Evolutionary conservation across 345 rosid genomes (phyloP).

Genomic region (Psidium guajava): DNA sequence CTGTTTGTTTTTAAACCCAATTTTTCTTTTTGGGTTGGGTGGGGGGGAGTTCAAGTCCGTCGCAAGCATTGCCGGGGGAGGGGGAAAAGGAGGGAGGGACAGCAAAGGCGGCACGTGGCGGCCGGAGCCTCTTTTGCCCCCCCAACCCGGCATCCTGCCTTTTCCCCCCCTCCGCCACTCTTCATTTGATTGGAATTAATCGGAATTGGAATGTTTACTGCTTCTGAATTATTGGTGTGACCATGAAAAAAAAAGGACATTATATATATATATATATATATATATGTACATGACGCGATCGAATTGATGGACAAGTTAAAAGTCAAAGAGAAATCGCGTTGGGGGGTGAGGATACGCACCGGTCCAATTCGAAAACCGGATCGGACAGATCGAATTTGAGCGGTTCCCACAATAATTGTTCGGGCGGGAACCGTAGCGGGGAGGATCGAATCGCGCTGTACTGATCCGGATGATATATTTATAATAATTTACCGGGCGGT

Average conservation of each 20-base stretch:
- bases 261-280: too few relatives aligned
- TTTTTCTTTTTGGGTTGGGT: too few relatives aligned
- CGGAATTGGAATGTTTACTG: neutral
- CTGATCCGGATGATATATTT: rapidly evolving
- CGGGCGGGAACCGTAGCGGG: too few relatives aligned
- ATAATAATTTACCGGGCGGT: neutral
- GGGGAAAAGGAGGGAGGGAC: neutral
- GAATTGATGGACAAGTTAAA: neutral
- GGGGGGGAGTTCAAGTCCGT: neutral
- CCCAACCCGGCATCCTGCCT: too few relatives aligned
- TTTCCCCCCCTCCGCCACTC: neutral
- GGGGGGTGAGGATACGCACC: neutral
- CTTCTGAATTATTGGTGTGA: neutral
- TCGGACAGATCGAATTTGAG: neutral
- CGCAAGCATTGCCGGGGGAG: neutral
- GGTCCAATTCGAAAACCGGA: neutral
- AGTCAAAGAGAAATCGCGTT: too few relatives aligned
- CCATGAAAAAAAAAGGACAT: too few relatives aligned
- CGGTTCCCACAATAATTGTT: neutral
- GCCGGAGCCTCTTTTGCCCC: neutral
- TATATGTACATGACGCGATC: too few relatives aligned
- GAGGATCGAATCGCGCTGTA: too few relatives aligned
- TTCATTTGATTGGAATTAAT: neutral
- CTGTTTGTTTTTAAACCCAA: too few relatives aligned
- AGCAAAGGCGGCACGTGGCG: neutral